Evolutionary conservation across 1,284 basidiomycete genomes (phyloP).

Genomic region (Malassezia japonica): DNA sequence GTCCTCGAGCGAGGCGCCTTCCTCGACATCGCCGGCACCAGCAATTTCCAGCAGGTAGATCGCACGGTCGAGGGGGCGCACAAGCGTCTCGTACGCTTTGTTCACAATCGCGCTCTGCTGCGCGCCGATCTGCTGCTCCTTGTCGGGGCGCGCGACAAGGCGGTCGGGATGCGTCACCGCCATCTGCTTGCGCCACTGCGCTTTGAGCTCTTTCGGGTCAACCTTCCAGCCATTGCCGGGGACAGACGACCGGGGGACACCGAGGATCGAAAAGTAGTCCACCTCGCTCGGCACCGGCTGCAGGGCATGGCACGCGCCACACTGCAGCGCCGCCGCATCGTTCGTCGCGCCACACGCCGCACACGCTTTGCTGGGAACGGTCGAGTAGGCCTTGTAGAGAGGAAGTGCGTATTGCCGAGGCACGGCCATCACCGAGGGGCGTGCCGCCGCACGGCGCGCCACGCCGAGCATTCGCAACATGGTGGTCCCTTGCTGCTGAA

Average conservation of each 20-base stretch:
- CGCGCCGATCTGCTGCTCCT: constrained; percentile 37
- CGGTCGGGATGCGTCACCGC: constrained; percentile 41
- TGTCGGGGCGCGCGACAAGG: constrained; percentile 28
- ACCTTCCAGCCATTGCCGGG: constrained; percentile 32
- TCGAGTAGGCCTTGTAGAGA: too few relatives aligned
- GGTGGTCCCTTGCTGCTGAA: background rate
- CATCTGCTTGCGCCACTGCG: constrained; percentile 36
- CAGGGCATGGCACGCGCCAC: constrained; percentile 20
- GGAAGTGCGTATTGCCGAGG: background rate
- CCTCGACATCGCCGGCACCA: constrained; percentile 19
- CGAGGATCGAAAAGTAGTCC: constrained; percentile 36
- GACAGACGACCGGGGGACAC: constrained; percentile 22
- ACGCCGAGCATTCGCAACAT: background rate
- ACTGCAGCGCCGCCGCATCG: constrained; percentile 10
- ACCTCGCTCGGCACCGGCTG: constrained; percentile 26
- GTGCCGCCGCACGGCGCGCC: background rate
- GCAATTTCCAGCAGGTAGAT: constrained; percentile 32
- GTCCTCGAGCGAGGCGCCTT: constrained; percentile 36
- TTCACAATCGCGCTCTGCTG: constrained; percentile 42
- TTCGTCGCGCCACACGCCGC: constrained; percentile 7
- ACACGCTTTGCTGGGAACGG: background rate
- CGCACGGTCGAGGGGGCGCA: constrained; percentile 32
- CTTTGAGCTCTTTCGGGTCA: constrained; percentile 28
- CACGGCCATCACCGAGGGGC: background rate
- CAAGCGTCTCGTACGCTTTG: constrained; percentile 42